Evolutionary conservation across 108 stramenopile species (phyloP), one percentile per base, ranked within the genome.

Genomic region (Cyclotella choctawhatcheeana): DNA sequence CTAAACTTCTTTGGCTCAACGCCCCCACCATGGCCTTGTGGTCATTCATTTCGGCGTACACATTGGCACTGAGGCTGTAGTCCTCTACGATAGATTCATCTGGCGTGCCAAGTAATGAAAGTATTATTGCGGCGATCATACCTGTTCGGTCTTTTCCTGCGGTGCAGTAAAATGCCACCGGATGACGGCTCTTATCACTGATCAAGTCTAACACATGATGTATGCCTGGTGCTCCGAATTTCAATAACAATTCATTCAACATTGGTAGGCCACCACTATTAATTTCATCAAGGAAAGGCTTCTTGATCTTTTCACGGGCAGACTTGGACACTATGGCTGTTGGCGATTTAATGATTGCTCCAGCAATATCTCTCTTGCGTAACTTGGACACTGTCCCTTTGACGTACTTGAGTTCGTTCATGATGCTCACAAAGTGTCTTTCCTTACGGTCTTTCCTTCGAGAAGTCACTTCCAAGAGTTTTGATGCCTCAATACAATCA

Each of bases 131-230:
- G 7, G 95, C 73, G 51, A 96, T 85, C 77, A 92, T 85, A 12
- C 95, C 95, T 12, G 95, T 96, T 12, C 95, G 80, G 78, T 96
- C 93, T 72, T 96, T 94, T n/a, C 96, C 96, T 3, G 96, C 96
- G 24, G 96, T 96, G 73, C 96, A 96, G 67, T 97, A 94, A 64
- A 97, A 95, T 24, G 91, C 96, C 5, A 97, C 66, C 22, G 96
- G 96, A 59, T 97, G 93, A 25, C 90, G 89, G 51, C 71, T 76
- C 51, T 47, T 64, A 62, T 94, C 91, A 33, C 91, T 84, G 31
- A 86, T 82, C 25, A 94, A 63, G 26, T 93, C 91, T 44, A 96
- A 63, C 0, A 96, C 92, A 53, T 94, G 86, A 55, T 86, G 87
- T 65, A 96, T 92, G 33, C 92, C 96, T 0, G 89, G 89, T 27